Evolutionary conservation across 129 eudicot species (phyloP).

Genomic region (Escallonia herrerae): DNA sequence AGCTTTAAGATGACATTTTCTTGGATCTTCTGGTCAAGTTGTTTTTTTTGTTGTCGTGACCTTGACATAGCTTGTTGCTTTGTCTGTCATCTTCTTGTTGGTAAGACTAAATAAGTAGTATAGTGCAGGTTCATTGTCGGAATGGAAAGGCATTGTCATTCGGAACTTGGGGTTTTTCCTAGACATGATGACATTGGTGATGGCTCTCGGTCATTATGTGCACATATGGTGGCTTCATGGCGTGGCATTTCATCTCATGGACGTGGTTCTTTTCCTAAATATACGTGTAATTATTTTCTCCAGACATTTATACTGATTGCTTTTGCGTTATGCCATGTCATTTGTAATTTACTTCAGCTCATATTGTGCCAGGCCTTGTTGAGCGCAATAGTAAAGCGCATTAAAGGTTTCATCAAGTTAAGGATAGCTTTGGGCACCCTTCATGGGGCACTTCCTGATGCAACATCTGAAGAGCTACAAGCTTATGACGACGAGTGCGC

Average conservation of each 20-base stretch:
- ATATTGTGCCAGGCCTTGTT: constrained; percentile 56
- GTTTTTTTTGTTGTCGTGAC: not conserved
- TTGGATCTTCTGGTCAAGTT: too few relatives aligned
- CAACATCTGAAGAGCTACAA: constrained; percentile 79
- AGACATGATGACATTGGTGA: constrained; percentile 82
- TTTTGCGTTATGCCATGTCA: not conserved
- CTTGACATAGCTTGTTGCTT: not conserved
- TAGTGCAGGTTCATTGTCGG: constrained; percentile 73
- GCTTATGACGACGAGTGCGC: constrained; percentile 97
- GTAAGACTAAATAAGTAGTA: not conserved
- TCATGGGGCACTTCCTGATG: constrained; percentile 97
- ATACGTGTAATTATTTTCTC: constrained; percentile 61
- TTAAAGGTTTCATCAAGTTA: constrained; percentile 67
- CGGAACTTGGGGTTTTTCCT: constrained; percentile 78
- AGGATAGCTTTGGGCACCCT: constrained; percentile 75
- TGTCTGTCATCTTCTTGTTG: not conserved
- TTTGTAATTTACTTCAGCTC: constrained; percentile 13
- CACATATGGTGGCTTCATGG: constrained; percentile 98
- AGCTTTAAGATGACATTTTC: not conserved
- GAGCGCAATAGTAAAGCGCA: constrained; percentile 78
- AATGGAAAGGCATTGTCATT: constrained; percentile 76
- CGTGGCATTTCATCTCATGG: constrained; percentile 92
- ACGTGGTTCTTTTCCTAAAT: constrained; percentile 81
- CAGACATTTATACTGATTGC: not conserved
- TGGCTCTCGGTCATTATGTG: constrained; percentile 93